Evolutionary conservation across 1,284 basidiomycete species (phyloP), one percentile per base, ranked within the genome.

Genomic region (Ustilago vetiveriae): DNA sequence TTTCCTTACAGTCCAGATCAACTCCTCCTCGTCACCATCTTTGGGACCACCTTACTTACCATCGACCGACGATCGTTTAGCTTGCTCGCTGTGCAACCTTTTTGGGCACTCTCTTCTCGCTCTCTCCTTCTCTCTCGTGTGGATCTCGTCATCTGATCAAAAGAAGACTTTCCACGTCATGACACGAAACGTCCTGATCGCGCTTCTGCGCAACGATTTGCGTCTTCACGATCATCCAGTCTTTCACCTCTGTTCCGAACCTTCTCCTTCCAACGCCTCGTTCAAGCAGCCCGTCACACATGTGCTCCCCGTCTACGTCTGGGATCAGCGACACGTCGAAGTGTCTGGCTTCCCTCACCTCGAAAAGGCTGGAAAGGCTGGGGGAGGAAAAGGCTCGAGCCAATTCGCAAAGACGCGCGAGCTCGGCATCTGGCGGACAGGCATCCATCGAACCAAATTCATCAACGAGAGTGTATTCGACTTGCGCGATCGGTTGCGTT

Each of bases 221-320:
- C 72, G 76, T 21, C 48, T 79, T 10, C 67, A 73, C 52, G 76
- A 79, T 51, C 71, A 76, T 30, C 70, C 73, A 26, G 70, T 79
- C 60, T 70, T 79, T 29, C 67, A 70, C 50, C 54, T 68, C 29
- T 68, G 62, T 23, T 56, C 63, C 19, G 71, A 73, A 0, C 55
- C 62, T 1, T 37, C 73, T 0, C 66, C 73, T 0, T 40, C 74
- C 3, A 23, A 30, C 22, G 58, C 63, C 2, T 13, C 21, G 6
- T 75, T 78, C 56, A 44, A 50, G 32, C 47, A 65, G 13, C 55
- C 58, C 37, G 30, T 78, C 37, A 78, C 76, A 0, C 76, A 79
- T 53, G 52, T 79, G 32, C 40, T 77, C 2, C 76, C 76, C 29
- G 55, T 79, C 47, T 79, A 74, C 50, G 65, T 79, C 3, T 72